Conservation (phyloP, 2,329 filamentous ascomycete genomes). For the Fusarium austroafricanum region DNA sequence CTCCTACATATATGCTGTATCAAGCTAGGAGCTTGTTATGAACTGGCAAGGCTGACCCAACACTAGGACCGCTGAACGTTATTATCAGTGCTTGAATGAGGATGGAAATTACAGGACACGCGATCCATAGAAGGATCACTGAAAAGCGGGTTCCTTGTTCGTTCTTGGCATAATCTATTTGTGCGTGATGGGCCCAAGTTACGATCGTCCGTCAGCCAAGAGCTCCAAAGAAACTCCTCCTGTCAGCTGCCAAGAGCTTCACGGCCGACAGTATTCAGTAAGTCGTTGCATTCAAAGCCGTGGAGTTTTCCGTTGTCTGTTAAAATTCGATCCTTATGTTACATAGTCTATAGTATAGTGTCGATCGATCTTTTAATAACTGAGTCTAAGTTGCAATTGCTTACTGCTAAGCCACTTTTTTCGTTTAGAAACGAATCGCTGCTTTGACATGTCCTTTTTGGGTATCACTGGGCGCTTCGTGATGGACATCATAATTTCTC, state of each 20-base stretch:
- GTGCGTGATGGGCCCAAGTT: slow-evolving; percentile 1
- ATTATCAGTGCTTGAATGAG: neutral
- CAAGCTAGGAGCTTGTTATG: neutral
- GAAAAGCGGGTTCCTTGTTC: slow-evolving; percentile 1
- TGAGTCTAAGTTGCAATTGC: neutral
- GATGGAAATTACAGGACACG: slow-evolving; percentile 6
- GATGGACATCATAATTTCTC: neutral
- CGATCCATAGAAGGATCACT: slow-evolving; percentile 4
- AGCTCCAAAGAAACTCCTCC: too few species aligned
- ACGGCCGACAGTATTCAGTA: neutral
- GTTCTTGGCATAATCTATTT: neutral
- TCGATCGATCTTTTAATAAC: neutral
- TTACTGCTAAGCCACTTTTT: too few species aligned
- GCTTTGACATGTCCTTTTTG: too few species aligned
- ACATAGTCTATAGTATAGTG: neutral
- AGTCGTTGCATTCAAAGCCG: neutral
- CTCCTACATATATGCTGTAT: slow-evolving; percentile 2
- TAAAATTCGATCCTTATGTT: neutral
- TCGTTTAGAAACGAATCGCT: accelerated
- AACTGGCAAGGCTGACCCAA: neutral
- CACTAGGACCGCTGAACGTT: neutral
- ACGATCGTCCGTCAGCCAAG: too few species aligned
- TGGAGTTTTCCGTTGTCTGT: neutral
- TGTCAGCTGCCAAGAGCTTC: too few species aligned
- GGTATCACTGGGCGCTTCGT: neutral